Evolutionary conservation across 352 stramenopile genomes (phyloP).

Genomic region (Phytophthora tentaculata): DNA sequence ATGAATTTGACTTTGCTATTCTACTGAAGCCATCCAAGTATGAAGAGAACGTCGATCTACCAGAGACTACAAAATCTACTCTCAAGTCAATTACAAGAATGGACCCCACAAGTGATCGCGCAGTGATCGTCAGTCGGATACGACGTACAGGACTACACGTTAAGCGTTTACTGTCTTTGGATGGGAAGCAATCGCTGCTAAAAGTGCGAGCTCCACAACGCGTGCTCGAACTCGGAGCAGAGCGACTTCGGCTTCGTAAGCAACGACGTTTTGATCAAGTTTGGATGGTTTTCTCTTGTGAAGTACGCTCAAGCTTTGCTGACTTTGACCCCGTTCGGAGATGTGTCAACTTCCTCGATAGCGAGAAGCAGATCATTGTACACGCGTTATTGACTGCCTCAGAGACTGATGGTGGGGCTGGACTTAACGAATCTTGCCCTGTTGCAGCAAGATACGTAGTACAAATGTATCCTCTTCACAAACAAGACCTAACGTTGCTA

Average conservation of each 20-base stretch:
- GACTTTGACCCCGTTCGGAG: slow-evolving; percentile 59
- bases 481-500: slow-evolving; percentile 70
- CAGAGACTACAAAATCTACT: slow-evolving; percentile 11
- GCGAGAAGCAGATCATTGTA: slow-evolving; percentile 85
- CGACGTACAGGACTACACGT: slow-evolving; percentile 64
- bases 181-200: slow-evolving; percentile 77
- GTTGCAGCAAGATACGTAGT: slow-evolving; percentile 73
- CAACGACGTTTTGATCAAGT: slow-evolving; percentile 69
- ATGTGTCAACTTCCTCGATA: slow-evolving; percentile 73
- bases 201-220: slow-evolving; percentile 76
- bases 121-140: slow-evolving; percentile 64
- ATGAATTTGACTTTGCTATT: slow-evolving; percentile 88
- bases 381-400: slow-evolving; percentile 62
- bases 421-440: slow-evolving; percentile 74
- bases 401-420: slow-evolving; percentile 53
- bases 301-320: slow-evolving; percentile 69
- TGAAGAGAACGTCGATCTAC: slow-evolving; percentile 62
- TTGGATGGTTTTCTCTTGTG: slow-evolving; percentile 82
- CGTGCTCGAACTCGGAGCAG: slow-evolving; percentile 72
- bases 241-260: slow-evolving; percentile 73
- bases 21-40: slow-evolving; percentile 76
- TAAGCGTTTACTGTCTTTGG: slow-evolving; percentile 75
- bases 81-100: slow-evolving; percentile 23
- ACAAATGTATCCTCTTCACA: slow-evolving; percentile 91
- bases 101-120: slow-evolving; percentile 29